Percentiles rank a stretch among this genome's conserved stretches.
These are phyloP conservation scores for Fraxinus pennsylvanica DNA, from an alignment of 257 asterid species.

Conservation along the genomic window DNA sequence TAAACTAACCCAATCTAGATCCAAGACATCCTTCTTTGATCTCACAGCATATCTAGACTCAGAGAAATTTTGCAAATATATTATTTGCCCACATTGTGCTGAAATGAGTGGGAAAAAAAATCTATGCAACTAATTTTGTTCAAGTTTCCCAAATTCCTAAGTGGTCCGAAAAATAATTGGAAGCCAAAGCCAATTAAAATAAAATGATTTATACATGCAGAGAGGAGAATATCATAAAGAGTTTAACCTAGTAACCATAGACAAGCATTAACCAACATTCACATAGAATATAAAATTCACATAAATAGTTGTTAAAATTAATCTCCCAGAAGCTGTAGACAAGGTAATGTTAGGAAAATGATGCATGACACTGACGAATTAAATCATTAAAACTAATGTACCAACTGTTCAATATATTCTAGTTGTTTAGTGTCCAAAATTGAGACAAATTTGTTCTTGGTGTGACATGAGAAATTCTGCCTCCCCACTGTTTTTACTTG, in stretches of 20 bases:
- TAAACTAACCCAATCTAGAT: neutral
- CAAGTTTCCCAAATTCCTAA: neutral
- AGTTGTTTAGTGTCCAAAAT: slow-evolving; percentile 10
- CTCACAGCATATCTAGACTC: neutral
- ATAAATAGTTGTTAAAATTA: neutral
- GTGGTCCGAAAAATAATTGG: neutral
- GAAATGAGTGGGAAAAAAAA: neutral
- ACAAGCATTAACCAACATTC: neutral
- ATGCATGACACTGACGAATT: neutral
- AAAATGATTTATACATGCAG: neutral
- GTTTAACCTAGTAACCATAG: neutral
- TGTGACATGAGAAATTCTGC: too few species aligned
- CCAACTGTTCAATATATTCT: slow-evolving; percentile 6
- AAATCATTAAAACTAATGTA: neutral
- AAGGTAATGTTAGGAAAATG: neutral
- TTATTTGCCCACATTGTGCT: neutral
- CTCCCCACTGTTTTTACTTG: too few species aligned
- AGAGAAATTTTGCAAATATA: neutral
- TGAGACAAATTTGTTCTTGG: neutral
- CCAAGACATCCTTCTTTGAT: neutral
- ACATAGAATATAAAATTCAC: neutral
- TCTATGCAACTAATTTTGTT: neutral
- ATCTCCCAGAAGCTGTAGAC: neutral
- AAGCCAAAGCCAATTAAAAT: neutral
- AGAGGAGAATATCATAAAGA: neutral